Evolutionary conservation across 192 early-diverging fungal genomes (phyloP).

Genomic region (Pilaira anomala): DNA sequence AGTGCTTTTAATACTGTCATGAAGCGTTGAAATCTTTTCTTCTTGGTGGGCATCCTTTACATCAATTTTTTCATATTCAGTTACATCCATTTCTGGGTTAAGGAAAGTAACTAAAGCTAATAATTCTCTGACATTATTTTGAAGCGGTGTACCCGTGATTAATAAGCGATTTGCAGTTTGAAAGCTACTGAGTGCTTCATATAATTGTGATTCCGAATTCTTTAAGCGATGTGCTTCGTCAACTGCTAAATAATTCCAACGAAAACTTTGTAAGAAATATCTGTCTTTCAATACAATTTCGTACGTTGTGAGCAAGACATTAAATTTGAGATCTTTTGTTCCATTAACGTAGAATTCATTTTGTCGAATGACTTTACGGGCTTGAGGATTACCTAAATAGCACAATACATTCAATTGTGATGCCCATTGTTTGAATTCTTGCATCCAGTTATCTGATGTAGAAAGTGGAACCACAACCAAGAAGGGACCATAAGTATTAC

Average conservation of each 20-base stretch:
- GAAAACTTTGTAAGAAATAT: slow-evolving; percentile 70
- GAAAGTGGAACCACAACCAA: slow-evolving; percentile 96
- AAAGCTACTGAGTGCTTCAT: slow-evolving; percentile 87
- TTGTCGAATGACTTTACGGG: slow-evolving; percentile 87
- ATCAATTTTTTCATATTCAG: slow-evolving; percentile 76
- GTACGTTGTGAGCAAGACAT: slow-evolving; percentile 93
- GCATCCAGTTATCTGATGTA: slow-evolving; percentile 92
- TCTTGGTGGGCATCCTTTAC: slow-evolving; percentile 69
- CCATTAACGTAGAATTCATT: slow-evolving; percentile 82
- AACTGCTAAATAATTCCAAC: slow-evolving; percentile 92
- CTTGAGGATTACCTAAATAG: slow-evolving; percentile 83
- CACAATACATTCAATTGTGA: slow-evolving; percentile 89
- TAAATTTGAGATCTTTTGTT: slow-evolving; percentile 71
- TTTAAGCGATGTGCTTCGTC: slow-evolving; percentile 99
- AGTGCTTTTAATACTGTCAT: slow-evolving; percentile 76
- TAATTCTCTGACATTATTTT: slow-evolving; percentile 95
- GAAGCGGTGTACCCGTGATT: slow-evolving; percentile 97
- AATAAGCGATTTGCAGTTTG: slow-evolving; percentile 86
- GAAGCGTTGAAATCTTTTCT: slow-evolving; percentile 82
- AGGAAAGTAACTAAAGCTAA: slow-evolving; percentile 88
- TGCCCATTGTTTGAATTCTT: slow-evolving; percentile 95
- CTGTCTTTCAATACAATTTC: slow-evolving; percentile 94
- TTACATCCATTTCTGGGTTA: slow-evolving; percentile 85
- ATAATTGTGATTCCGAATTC: slow-evolving; percentile 91
- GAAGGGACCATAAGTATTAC: slow-evolving; percentile 88